Percentiles rank a stretch among this genome's conserved stretches.
phyloP scores from a whole-genome alignment of 352 stramenopile genomes.

The Globisporangium spiculum region DNA sequence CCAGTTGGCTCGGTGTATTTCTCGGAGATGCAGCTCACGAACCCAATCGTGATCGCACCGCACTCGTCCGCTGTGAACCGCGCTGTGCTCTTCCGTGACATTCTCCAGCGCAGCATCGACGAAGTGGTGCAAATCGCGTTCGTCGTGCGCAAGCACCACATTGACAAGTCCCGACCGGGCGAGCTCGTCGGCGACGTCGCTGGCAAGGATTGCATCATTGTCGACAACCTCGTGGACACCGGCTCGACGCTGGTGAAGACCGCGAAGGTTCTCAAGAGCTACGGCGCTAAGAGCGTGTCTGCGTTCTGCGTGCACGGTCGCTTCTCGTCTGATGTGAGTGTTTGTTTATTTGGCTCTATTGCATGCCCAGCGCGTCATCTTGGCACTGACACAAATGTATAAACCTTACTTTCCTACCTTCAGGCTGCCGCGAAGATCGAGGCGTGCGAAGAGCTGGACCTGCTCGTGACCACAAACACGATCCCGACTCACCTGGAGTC shows the following conservation, averaged over 20 bases:
- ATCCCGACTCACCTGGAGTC: constrained; percentile 49
- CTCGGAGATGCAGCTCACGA: constrained; percentile 63
- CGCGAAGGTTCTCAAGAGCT: constrained; percentile 75
- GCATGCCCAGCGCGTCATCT: background rate
- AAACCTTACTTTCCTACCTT: background rate
- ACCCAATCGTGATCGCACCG: constrained; percentile 78
- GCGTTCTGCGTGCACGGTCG: constrained; percentile 83
- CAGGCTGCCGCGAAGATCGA: constrained; percentile 61
- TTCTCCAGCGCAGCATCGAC: constrained; percentile 71
- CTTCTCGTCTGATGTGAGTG: constrained; percentile 73
- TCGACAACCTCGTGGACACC: constrained; percentile 87
- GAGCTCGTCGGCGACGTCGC: constrained; percentile 78
- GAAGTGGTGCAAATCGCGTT: constrained; percentile 78
- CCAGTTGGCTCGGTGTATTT: constrained; percentile 87
- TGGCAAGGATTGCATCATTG: constrained; percentile 84
- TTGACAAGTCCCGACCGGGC: constrained; percentile 60
- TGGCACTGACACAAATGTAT: background rate
- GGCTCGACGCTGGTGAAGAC: constrained; percentile 81
- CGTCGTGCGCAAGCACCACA: constrained; percentile 81
- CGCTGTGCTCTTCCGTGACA: constrained; percentile 79
- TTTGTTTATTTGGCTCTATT: background rate
- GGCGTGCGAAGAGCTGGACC: constrained; percentile 71
- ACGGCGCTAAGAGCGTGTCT: constrained; percentile 72
- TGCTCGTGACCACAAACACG: constrained; percentile 85
- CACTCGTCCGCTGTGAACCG: constrained; percentile 81